Evolutionary conservation across 768 basidiomycete genomes (phyloP), one percentile per base, ranked within the genome.

Genomic region (Gloeophyllum trabeum): DNA sequence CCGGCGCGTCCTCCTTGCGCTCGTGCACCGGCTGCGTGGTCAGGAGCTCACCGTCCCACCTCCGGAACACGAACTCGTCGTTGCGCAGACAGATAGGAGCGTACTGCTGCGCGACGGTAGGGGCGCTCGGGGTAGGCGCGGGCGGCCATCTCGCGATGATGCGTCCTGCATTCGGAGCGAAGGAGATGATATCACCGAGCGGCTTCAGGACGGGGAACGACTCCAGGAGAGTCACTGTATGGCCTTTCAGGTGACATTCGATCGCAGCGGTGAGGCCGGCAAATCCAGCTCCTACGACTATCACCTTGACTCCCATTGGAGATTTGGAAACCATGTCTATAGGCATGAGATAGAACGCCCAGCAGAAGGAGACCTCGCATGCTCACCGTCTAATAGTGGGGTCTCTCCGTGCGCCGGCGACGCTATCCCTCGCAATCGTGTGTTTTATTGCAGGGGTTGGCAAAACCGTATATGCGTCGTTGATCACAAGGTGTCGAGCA

Each of bases 231-330:
- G 42, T 37, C 14, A 54, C 48, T 24, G 49, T 44, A 41, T 51
- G 49, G 2, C 52, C 53, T 28, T 54, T 39, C 16, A 38, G 41
- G 2, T 28, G 24, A 6, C 24, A 38, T 23, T 51, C 54, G 36
- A 54, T 54, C 4, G 54, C 54, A 20, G 44, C 44, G 2, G 51
- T 40, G 6, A 55, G 42, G 0, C 54, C 54, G 14, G 45, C 54
- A 43, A 54, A 51, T 3, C 54, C 54, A 4, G 54, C 54, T 16
- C 54, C 54, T 14, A 54, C 50, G 28, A 47, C 39, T 16, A 45
- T 36, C 18, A 47, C 21, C 38, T 47, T 47, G 45, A 47, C 34
- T 12, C 44, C 46, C 16, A 24, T 36, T 32, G n/a, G n/a, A n/a
- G n/a, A n/a, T n/a, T n/a, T n/a, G n/a, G n/a, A n/a, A n/a, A n/a